A percentile compares a stretch with the other conserved stretches of the same genome.
phyloP scores from a whole-genome alignment of 768 basidiomycete species.

The Filobasidium wieringae region DNA sequence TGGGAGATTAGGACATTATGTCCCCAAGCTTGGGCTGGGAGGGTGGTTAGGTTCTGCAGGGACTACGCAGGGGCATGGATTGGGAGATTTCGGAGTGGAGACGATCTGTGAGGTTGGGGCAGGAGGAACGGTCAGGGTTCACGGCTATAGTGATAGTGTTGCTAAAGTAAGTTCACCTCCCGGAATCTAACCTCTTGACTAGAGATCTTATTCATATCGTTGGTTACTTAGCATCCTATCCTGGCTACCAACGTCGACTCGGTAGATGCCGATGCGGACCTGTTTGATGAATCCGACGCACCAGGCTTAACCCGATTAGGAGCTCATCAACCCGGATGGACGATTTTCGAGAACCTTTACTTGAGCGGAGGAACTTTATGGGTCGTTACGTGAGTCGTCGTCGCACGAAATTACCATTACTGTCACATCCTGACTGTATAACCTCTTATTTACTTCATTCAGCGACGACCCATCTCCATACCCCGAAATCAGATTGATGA shows the following conservation, averaged over 20 bases:
- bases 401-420: not conserved
- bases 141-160: constrained; percentile 7
- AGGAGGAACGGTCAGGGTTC: not conserved
- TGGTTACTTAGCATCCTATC: not conserved
- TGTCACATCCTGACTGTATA: not conserved
- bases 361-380: constrained; percentile 32
- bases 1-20: not conserved
- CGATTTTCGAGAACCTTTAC: constrained; percentile 31
- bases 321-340: constrained; percentile 34
- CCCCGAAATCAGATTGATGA: constrained; percentile 46
- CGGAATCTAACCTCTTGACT: not conserved
- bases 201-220: not conserved
- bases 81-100: not conserved
- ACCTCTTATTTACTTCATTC: not conserved
- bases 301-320: constrained; percentile 17
- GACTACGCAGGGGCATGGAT: not conserved
- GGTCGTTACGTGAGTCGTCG: constrained; percentile 30
- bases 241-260: not conserved
- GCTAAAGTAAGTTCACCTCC: not conserved
- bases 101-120: not conserved
- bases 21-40: not conserved
- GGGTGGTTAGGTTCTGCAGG: not conserved
- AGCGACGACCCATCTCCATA: constrained; percentile 24
- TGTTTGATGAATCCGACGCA: not conserved
- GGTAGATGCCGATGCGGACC: constrained; percentile 9